A percentile compares a stretch with the other conserved stretches of the same genome.
phyloP scores from a whole-genome alignment of 2,329 filamentous ascomycete species.

The Amylocarpus encephaloides region DNA sequence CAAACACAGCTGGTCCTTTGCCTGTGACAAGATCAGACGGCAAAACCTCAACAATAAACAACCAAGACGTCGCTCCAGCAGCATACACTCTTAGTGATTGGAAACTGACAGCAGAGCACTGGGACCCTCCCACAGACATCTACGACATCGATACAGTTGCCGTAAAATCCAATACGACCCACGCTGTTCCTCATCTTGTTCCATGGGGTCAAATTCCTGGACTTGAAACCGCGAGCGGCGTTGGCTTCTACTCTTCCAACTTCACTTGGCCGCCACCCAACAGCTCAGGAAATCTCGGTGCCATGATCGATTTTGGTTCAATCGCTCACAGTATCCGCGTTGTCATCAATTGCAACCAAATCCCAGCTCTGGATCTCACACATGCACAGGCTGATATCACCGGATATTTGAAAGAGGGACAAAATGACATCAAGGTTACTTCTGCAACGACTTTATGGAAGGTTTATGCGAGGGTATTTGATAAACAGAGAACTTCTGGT shows the following conservation, averaged over 20 bases:
- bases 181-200: slow-evolving; percentile 26
- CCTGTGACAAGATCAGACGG: background rate
- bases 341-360: background rate
- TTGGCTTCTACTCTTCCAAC: background rate
- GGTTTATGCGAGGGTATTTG: background rate
- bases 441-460: background rate
- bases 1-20: background rate
- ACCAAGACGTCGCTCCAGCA: background rate
- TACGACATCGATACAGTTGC: slow-evolving; percentile 21
- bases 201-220: slow-evolving; percentile 33
- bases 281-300: background rate
- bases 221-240: slow-evolving; percentile 15
- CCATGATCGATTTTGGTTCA: background rate
- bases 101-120: slow-evolving; percentile 35
- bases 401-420: background rate
- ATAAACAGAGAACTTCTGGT: background rate
- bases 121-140: slow-evolving; percentile 34
- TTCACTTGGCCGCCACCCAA: background rate
- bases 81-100: slow-evolving; percentile 31
- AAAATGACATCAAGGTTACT: background rate
- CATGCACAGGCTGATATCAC: background rate
- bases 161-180: slow-evolving; percentile 29
- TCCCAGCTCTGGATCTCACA: background rate
- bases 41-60: background rate
- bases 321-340: background rate